phyloP scores from a whole-genome alignment of 2,329 filamentous ascomycete species.

The Sphaceloma murrayae region DNA sequence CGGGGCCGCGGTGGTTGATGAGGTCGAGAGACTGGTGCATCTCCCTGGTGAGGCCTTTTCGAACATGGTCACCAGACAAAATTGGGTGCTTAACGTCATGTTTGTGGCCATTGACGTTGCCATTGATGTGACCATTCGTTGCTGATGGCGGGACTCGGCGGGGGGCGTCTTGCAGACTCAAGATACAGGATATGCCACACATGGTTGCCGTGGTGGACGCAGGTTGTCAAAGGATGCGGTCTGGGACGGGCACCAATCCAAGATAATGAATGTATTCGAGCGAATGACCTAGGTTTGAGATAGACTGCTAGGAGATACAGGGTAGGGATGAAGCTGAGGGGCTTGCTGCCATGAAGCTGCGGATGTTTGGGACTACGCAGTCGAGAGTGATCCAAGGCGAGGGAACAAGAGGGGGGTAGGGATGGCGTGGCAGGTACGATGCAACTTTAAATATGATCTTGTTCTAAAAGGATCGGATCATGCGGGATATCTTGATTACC shows the following conservation, averaged over 20 bases:
- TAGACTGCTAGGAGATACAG: conserved; percentile 1
- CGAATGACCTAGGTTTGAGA: conserved; percentile 11
- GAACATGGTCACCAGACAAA: conserved; percentile 12
- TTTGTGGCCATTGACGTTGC: conserved; percentile 13
- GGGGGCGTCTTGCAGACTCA: conserved; percentile 20
- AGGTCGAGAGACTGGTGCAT: conserved; percentile 29
- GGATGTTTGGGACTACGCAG: background rate
- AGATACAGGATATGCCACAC: conserved; percentile 27
- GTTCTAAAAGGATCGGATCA: conserved; percentile 13
- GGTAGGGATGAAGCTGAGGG: background rate
- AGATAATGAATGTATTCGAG: conserved; percentile 8
- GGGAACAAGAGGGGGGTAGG: background rate
- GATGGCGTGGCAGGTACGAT: conserved; percentile 10
- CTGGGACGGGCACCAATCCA: background rate
- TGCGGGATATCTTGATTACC: conserved; percentile 13
- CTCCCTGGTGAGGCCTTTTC: conserved; percentile 20
- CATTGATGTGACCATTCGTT: conserved; percentile 18
- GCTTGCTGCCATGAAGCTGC: background rate
- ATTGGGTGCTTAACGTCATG: conserved; percentile 1
- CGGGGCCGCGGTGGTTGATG: conserved; percentile 40
- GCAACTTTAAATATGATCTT: conserved; percentile 4
- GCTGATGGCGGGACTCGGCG: conserved; percentile 14
- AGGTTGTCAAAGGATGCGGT: conserved; percentile 1
- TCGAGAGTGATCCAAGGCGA: background rate
- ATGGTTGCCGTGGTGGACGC: conserved; percentile 19